Base-by-base conservation (phyloP, 2,329 filamentous ascomycete species). In the Microcyclosporella mali region DNA sequence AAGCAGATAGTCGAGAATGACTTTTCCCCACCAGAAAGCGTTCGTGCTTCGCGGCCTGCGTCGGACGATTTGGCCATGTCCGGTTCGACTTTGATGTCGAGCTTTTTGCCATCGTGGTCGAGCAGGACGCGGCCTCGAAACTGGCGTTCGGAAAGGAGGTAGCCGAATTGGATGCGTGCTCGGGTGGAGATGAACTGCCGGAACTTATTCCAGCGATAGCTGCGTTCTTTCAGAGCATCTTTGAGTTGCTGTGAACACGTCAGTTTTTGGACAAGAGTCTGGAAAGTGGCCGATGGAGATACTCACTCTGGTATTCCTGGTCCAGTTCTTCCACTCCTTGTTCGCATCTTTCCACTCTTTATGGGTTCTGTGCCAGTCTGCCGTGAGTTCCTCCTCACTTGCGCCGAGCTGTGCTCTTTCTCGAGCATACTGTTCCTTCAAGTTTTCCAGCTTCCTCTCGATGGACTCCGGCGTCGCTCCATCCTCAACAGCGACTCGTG, bases 1-100 rank as follows among this genome's bases (percentile, higher is more conserved):
- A 98, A 77, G 67, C 92, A 98, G 46, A 97, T 94, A 3, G 90
- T 95, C 3, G 89, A 94, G 64, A 97, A 98, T 0, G 90, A 97
- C 65, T 98, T 98, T 64, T 98, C 92, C 21, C 92, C 92, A 40
- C 92, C 92, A 7, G 89, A 95, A 1, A 98, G 72, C 0, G 90
- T 97, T 67, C 88, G 94, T 17, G 92, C 90, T 58, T 85, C 85
- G 37, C 90, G 79, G 2, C 88, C 88, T 3, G 77, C 73, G 16
- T 77, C 78, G 47, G 77, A 81, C 54, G 75, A 79, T 53, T 77
- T 82, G 16, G 84, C 92, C 36, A 75, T 77, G 53, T 83, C 80
- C 3, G 81, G 81, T 61, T 84, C 78, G 41, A 82, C 75, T 50
- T 84, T 77, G 45, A 98, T 77, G 51, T 89, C 82, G 29, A 98